phyloP scores from a whole-genome alignment of 2,329 filamentous ascomycete genomes.

The Trichoderma koningiopsis region DNA sequence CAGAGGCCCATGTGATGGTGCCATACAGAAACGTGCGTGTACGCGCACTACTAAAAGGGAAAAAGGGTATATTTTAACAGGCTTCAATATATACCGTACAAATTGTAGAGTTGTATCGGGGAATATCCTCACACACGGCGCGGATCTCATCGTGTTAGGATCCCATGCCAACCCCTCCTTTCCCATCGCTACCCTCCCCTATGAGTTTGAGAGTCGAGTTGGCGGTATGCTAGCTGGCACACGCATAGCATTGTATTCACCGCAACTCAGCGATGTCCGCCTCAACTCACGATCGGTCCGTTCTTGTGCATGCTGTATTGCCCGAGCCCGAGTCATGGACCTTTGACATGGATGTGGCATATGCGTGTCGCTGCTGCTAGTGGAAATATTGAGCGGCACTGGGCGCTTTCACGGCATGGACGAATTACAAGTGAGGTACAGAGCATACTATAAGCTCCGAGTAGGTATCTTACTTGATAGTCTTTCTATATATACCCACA shows the following conservation, averaged over 20 bases:
- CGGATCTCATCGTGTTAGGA: conserved; percentile 3
- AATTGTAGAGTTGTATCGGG: not conserved
- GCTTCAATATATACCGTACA: too few relatives aligned
- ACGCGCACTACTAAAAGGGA: not conserved
- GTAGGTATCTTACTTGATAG: not conserved
- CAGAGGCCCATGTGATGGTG: conserved; percentile 17
- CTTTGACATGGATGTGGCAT: conserved; percentile 1
- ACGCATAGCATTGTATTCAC: not conserved
- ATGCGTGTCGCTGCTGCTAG: not conserved
- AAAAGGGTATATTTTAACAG: not conserved
- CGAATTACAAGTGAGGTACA: not conserved
- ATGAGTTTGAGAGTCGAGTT: not conserved
- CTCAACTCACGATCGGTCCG: not conserved
- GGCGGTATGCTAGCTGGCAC: not conserved
- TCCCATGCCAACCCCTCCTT: not conserved
- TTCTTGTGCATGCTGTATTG: not conserved
- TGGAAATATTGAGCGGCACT: not conserved
- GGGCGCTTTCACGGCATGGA: not conserved
- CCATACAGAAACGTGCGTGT: not conserved
- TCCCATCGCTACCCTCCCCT: not conserved
- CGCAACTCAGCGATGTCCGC: conserved; percentile 3
- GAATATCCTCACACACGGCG: not conserved
- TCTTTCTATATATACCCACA: not conserved
- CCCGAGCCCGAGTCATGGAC: conserved; percentile 1
- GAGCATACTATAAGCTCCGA: not conserved